Evolutionary conservation across 2,329 filamentous ascomycete genomes (phyloP), one percentile per base, ranked within the genome.

Genomic region (Hypocrella siamensis): DNA sequence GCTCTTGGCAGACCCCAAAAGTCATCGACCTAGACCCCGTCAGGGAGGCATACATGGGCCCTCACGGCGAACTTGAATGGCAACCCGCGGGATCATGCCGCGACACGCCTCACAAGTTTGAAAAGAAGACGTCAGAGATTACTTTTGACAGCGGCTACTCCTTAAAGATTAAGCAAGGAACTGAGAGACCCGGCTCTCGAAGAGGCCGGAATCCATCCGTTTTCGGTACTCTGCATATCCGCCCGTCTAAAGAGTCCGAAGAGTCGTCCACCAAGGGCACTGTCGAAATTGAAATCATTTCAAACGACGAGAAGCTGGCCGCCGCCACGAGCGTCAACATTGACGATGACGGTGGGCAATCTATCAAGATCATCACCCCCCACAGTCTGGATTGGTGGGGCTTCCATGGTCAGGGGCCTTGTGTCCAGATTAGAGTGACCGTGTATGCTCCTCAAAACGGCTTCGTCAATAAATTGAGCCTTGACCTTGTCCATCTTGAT

Each of bases 341-440:
- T 34, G 41, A 48, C 11, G 40, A 46, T 1, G 22, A 37, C 1
- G 35, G 32, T 12, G 21, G 6, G 17, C 64, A 69, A 39, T 19
- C 25, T 3, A 47, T 69, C 34, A 38, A 45, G 12, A 38, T 70
- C 17, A 46, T 38, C 9, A 54, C 60, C 3, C 64, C 64, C 1
- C 42, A 42, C 19, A 42, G 35, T 8, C 33, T 60, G 29, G 40
- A 47, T 2, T 53, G 54, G 46, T 51, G 52, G 42, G 31, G 39
- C 11, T 31, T 14, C 4, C 17, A 41, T 3, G 19, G 38, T 10
- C 33, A 40, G 2, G 38, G 44, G 6, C 61, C 64, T 2, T 71
- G 67, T 40, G 49, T 70, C 15, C 57, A 60, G 36, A 50, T 71
- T 35, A 56, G 54, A 9, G 49, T 53, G 12, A 70, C 62, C 3